Base-by-base conservation (phyloP, 352 stramenopile species). In the Globisporangium uncinulatum region DNA sequence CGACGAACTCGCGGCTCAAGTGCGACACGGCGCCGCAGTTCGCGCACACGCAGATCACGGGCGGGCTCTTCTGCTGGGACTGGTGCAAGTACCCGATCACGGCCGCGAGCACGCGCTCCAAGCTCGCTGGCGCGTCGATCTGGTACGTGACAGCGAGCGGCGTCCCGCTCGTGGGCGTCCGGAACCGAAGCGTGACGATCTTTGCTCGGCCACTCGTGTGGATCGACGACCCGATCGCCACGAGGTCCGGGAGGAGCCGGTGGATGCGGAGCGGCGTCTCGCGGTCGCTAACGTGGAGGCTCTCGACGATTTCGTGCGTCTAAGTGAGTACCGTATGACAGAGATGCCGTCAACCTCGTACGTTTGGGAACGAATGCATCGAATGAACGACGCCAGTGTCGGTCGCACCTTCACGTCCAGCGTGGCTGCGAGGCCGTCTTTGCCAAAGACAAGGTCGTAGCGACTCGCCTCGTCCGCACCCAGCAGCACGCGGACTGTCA, bases 11-110 rank as follows among this genome's bases (percentile, higher is more conserved):
- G 6, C 67, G 59, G 10, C 79, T 74, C 42, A 79, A 64, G 48
- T 85, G 59, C 9, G 76, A 91, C 31, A 91, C 51, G 17, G 71
- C 77, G 13, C 79, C 62, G 48, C 83, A 94, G 54, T 71, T 71
- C 20, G 66, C 69, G 54, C 83, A 94, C 20, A 73, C 74, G 51
- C 70, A 88, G 24, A 67, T 72, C 1, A 76, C 57, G 3, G 77
- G 62, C 7, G 51, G 63, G 7, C 59, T 58, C n/a, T 75, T 76
- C 41, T 69, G 57, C 41, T 74, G 56, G 8, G 83, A 62, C 9
- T 86, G 65, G 17, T 86, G 74, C 43, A 93, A 47, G 46, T 76
- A 69, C 8, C 60, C 62, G 20, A 91, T 50, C 9, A 89, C 21
- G 20, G 61, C 54, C 20, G 49, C 62, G 9, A 89, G 54, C 31